Conservation (phyloP, 352 stramenopile species). For the Phytophthora parvispora region DNA sequence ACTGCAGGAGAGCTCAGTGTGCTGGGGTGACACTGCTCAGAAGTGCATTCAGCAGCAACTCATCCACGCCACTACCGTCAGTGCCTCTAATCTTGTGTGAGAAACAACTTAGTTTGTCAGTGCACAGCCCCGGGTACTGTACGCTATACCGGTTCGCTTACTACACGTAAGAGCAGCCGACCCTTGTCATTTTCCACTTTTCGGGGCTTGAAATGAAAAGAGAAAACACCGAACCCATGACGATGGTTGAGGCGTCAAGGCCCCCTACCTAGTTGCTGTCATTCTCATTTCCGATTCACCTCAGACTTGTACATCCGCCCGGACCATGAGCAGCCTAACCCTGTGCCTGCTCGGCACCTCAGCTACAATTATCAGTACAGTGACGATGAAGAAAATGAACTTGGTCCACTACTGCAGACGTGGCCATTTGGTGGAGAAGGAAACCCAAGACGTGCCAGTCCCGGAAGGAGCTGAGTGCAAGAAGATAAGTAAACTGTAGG, state of each 20-base stretch:
- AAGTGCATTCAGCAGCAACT: conserved; percentile 21
- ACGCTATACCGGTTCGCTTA: background rate
- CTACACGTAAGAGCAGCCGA: too few relatives aligned
- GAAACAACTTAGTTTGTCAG: too few relatives aligned
- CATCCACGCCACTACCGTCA: background rate
- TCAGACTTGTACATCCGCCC: too few relatives aligned
- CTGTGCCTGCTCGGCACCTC: background rate
- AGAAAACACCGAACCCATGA: too few relatives aligned
- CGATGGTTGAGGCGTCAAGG: too few relatives aligned
- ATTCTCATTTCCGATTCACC: background rate
- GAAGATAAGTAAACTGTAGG: background rate
- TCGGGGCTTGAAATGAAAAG: too few relatives aligned
- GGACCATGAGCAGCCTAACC: background rate
- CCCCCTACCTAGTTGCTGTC: too few relatives aligned
- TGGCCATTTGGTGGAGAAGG: background rate
- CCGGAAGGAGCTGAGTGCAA: background rate
- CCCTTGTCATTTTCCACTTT: too few relatives aligned
- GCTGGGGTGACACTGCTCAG: conserved; percentile 16
- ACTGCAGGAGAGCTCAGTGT: conserved; percentile 24
- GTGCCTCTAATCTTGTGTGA: background rate
- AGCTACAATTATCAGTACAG: background rate
- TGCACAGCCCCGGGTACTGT: too few relatives aligned
- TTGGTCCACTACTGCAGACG: background rate
- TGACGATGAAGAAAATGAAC: background rate
- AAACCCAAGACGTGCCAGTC: background rate